phyloP scores from a whole-genome alignment of 495 filamentous ascomycete genomes.

The Hypoxylon intermedium region DNA sequence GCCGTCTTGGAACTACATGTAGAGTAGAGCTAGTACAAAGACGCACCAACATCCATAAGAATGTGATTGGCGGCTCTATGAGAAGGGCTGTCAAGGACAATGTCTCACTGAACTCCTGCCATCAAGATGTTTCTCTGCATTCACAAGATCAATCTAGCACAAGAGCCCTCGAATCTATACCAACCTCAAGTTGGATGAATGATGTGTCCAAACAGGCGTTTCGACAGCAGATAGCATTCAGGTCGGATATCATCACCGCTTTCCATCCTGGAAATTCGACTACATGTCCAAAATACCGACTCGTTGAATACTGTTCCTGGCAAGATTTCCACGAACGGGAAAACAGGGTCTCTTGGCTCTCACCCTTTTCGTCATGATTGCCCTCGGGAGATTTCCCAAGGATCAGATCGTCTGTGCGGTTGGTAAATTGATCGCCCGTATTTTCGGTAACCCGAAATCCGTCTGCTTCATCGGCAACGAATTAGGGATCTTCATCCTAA shows the following conservation, averaged over 20 bases:
- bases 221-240: background rate
- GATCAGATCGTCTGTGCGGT: slow-evolving; percentile 15
- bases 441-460: slow-evolving; percentile 5
- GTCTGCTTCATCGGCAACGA: slow-evolving; percentile 1
- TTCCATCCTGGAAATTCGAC: slow-evolving; percentile 14
- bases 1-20: background rate
- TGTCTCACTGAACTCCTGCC: slow-evolving; percentile 17
- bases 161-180: slow-evolving; percentile 5
- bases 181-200: slow-evolving; percentile 23
- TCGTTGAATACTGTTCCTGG: no score
- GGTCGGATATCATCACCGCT: slow-evolving; percentile 9
- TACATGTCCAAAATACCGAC: no score
- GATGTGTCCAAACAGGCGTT: no score
- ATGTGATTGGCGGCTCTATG: slow-evolving; percentile 28
- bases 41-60: background rate
- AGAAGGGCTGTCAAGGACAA: slow-evolving; percentile 3
- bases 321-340: no score
- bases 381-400: slow-evolving; percentile 10
- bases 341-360: no score
- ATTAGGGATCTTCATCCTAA: slow-evolving; percentile 3
- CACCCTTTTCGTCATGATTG: background rate
- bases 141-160: slow-evolving; percentile 12
- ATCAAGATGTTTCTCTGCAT: slow-evolving; percentile 16
- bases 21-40: background rate
- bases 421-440: slow-evolving; percentile 6